These are phyloP conservation scores for Flueggea neowawraea DNA, from an alignment of 441 rosid genomes.

Conservation along the genomic window DNA sequence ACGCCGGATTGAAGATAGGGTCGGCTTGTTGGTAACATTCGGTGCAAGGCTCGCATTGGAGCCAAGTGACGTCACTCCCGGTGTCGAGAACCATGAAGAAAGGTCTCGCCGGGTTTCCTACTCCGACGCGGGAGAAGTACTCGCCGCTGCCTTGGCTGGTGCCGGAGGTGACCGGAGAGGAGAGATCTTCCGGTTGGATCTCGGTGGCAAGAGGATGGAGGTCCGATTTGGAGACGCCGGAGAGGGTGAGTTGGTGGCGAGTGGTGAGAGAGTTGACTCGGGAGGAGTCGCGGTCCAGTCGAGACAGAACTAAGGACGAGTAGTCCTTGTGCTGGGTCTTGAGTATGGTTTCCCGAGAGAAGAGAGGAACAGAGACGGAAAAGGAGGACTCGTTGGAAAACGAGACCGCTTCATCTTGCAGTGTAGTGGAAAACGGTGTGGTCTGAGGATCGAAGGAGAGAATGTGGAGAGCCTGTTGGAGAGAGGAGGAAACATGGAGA, in stretches of 20 bases:
- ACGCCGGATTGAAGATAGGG: constrained; percentile 64
- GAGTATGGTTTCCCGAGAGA: constrained; percentile 48
- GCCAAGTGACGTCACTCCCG: constrained; percentile 90
- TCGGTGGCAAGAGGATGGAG: constrained; percentile 42
- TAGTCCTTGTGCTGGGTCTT: constrained; percentile 48
- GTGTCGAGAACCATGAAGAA: constrained; percentile 83
- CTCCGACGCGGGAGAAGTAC: constrained; percentile 85
- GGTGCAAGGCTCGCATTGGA: constrained; percentile 83
- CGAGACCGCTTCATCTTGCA: too few species aligned
- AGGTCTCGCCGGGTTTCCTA: constrained; percentile 71
- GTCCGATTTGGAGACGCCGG: constrained; percentile 34
- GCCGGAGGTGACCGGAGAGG: constrained; percentile 76
- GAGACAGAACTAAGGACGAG: constrained; percentile 44
- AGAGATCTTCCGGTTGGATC: constrained; percentile 42
- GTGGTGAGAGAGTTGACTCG: constrained; percentile 46
- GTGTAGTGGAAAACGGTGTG: too few species aligned
- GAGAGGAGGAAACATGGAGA: too few species aligned
- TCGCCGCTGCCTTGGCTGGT: constrained; percentile 86
- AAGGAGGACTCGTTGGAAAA: constrained; percentile 13
- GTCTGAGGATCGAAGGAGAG: too few species aligned
- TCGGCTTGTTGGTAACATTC: constrained; percentile 78
- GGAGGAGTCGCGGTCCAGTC: constrained; percentile 72
- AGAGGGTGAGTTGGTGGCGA: constrained; percentile 39
- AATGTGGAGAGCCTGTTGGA: too few species aligned
- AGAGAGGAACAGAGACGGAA: constrained; percentile 51